Evolutionary conservation across 2,329 filamentous ascomycete genomes (phyloP), one percentile per base, ranked within the genome.

Genomic region (Pseudogymnoascus sp.): DNA sequence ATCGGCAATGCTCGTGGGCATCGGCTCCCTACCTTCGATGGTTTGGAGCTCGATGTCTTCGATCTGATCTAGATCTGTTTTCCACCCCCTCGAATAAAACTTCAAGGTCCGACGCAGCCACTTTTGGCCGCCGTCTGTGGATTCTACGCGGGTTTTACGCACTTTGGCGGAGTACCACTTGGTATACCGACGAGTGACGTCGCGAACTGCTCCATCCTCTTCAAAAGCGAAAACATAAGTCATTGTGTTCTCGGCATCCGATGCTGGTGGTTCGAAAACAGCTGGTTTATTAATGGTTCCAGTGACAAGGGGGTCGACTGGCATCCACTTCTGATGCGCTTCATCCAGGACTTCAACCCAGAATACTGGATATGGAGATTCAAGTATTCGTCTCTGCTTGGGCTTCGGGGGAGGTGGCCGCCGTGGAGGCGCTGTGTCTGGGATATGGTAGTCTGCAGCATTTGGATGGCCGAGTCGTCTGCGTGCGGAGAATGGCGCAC

Each of bases 321-420:
- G 84, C 62, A 96, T 84, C 95, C 95, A 99, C 78, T 91, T 96
- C 72, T 97, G 90, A 67, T 91, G 85, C 0, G 89, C 89, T 61
- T 86, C 80, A 66, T 97, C 93, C 67, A 96, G 90, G 3, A 91
- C 88, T 76, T 99, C 95, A 0, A 97, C 88, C 95, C 95, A 99
- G 72, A 92, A 98, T 2, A 98, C 82, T 0, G 95, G 95, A 70
- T 88, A 90, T 0, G 84, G 75, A 0, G 91, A 93, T 71, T 93
- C 90, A 24, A 81, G 82, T 10, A 89, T 82, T 12, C 72, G 76
- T 72, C 76, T 61, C 67, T 70, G 24, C 72, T 75, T 70, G 69
- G 68, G 68, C 72, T 74, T 26, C 66, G 68, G 40, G 70, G 69
- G n/a, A 71, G 71, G 50, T 19, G 75, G 75, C 35, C 73, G 72